Conservation (phyloP, 345 rosid species). For the Diplotaxis tenuifolia region DNA sequence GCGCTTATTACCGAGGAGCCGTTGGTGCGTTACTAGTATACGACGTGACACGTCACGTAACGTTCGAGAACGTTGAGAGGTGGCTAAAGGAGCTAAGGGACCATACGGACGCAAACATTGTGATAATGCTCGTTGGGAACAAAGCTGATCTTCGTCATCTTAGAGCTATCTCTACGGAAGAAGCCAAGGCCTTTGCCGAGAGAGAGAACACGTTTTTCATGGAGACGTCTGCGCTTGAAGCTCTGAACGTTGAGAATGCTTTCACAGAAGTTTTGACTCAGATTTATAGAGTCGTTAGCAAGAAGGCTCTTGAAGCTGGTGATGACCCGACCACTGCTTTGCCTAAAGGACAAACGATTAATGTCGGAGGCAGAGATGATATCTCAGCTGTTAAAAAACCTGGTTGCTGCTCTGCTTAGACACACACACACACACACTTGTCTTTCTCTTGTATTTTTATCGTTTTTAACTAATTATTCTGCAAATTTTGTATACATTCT, state of each 20-base stretch:
- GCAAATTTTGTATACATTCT: constrained; percentile 33
- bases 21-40: constrained; percentile 82
- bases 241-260: constrained; percentile 76
- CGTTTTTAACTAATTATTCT: constrained; percentile 18
- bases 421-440: background rate
- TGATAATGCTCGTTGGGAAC: constrained; percentile 90
- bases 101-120: constrained; percentile 81
- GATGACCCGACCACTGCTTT: constrained; percentile 78
- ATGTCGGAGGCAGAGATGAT: constrained; percentile 66
- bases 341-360: constrained; percentile 79
- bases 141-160: constrained; percentile 88
- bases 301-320: constrained; percentile 76
- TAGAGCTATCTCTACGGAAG: constrained; percentile 70
- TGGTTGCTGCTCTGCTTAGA: constrained; percentile 70
- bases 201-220: constrained; percentile 71
- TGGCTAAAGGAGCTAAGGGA: constrained; percentile 89
- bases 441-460: background rate
- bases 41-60: constrained; percentile 80
- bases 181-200: constrained; percentile 65
- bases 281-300: constrained; percentile 75
- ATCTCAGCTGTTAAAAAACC: constrained; percentile 75
- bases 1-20: constrained; percentile 89
- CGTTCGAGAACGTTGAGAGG: constrained; percentile 82
- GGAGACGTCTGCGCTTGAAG: constrained; percentile 90
- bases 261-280: constrained; percentile 81